Percentiles rank a stretch among this genome's conserved stretches.
Evolutionary conservation across 495 filamentous ascomycete species (phyloP).

Genomic region (Endocarpon pusillum): DNA sequence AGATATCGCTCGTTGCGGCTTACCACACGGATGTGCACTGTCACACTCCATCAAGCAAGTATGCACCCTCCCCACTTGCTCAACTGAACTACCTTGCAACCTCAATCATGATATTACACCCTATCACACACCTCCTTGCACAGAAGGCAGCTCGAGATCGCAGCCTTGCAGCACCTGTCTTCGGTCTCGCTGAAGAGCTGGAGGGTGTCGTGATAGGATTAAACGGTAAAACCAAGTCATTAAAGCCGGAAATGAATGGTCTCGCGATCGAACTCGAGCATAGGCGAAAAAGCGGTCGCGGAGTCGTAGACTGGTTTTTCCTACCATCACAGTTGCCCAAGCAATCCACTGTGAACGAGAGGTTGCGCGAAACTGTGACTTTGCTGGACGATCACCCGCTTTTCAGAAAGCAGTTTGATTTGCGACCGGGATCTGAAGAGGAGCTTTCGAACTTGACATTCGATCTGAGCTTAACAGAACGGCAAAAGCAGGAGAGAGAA

Average conservation of each 20-base stretch:
- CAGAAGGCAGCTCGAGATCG: slow-evolving; percentile 50
- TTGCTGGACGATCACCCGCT: slow-evolving; percentile 64
- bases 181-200: slow-evolving; percentile 54
- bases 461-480: slow-evolving; percentile 71
- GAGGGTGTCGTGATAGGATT: slow-evolving; percentile 59
- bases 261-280: slow-evolving; percentile 77
- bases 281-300: slow-evolving; percentile 60
- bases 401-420: slow-evolving; percentile 34
- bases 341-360: not conserved
- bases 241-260: slow-evolving; percentile 24
- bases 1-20: slow-evolving; percentile 26
- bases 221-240: slow-evolving; percentile 15
- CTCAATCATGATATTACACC: slow-evolving; percentile 42
- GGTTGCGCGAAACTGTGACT: slow-evolving; percentile 39
- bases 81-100: slow-evolving; percentile 49
- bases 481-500: slow-evolving; percentile 69
- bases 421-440: slow-evolving; percentile 14
- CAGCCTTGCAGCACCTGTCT: slow-evolving; percentile 51
- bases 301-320: slow-evolving; percentile 62
- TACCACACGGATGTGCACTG: slow-evolving; percentile 29
- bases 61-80: slow-evolving; percentile 48
- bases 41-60: slow-evolving; percentile 38
- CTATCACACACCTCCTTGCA: slow-evolving; percentile 51
- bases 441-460: slow-evolving; percentile 59
- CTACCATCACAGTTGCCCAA: slow-evolving; percentile 36